Evolutionary conservation across 2,329 filamentous ascomycete species (phyloP).

Genomic region (Xylariales sp.): DNA sequence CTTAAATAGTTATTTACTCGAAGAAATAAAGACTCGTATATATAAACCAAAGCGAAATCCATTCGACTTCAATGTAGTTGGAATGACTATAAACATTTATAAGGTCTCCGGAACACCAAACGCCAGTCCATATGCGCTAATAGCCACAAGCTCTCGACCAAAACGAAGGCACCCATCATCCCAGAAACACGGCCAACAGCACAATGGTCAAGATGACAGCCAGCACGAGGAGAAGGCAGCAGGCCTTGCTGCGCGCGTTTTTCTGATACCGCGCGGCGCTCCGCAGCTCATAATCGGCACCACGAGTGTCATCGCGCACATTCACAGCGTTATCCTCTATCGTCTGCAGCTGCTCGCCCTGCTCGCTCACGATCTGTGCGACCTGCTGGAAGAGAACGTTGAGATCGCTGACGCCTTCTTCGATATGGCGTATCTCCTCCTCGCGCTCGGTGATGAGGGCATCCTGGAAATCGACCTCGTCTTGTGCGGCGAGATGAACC

Average conservation of each 20-base stretch:
- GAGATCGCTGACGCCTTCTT: slow-evolving; percentile 93
- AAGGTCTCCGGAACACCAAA: slow-evolving; percentile 28
- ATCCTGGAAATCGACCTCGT: slow-evolving; percentile 98
- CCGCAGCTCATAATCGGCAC: slow-evolving; percentile 86
- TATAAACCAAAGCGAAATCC: slow-evolving; percentile 11
- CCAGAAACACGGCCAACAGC: slow-evolving; percentile 84
- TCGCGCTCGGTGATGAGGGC: slow-evolving; percentile 95
- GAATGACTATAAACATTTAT: slow-evolving; percentile 19
- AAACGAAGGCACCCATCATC: slow-evolving; percentile 57
- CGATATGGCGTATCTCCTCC: slow-evolving; percentile 96
- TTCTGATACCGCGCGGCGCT: slow-evolving; percentile 93
- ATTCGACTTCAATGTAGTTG: slow-evolving; percentile 1
- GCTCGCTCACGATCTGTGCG: slow-evolving; percentile 95
- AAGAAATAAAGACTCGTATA: slow-evolving; percentile 16
- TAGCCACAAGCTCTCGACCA: slow-evolving; percentile 29
- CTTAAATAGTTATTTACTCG: slow-evolving; percentile 11
- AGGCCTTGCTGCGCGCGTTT: slow-evolving; percentile 93
- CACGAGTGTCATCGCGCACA: slow-evolving; percentile 82
- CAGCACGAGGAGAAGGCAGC: slow-evolving; percentile 88
- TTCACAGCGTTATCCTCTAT: slow-evolving; percentile 90
- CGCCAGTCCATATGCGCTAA: slow-evolving; percentile 30
- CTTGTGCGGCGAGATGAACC: slow-evolving; percentile 84
- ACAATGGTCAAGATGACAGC: slow-evolving; percentile 91
- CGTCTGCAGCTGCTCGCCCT: slow-evolving; percentile 87
- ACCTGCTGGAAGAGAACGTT: slow-evolving; percentile 98